Evolutionary conservation across 495 filamentous ascomycete genomes (phyloP), one percentile per base, ranked within the genome.

Genomic region (Penicillium longicatenatum): DNA sequence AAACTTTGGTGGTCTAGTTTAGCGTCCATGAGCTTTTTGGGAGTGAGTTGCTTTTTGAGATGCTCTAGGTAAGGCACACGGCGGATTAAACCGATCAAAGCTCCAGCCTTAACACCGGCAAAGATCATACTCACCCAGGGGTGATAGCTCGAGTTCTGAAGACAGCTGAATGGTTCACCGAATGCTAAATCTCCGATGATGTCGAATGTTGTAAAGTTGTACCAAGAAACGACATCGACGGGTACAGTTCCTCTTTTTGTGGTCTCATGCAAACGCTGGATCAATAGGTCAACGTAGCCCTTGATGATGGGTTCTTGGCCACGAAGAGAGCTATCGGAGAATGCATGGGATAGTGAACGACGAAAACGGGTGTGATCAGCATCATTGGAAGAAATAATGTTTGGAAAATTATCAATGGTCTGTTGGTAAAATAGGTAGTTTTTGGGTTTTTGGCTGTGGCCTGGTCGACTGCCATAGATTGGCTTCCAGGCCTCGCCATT

Each of bases 161-260:
- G 64, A 45, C 82, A 83, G 21, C 76, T 76, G 53, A 89, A 87
- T 17, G 77, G 72, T 55, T 87, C 78, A 1, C 82, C 84, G 68
- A 87, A 86, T 20, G 78, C 76, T 31, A 88, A 61, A 63, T 86
- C 82, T 6, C 83, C 84, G 56, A 85, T 82, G 29, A 86, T 66
- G 65, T 87, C 86, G 60, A 88, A 87, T 9, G 84, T 85, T 3
- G 78, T 79, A 61, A 70, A 86, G 52, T 84, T 85, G 51, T 79
- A 82, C 84, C 84, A 86, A 11, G 76, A 61, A 10, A 69, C 66
- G 49, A 86, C 66, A 55, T 85, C 72, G 2, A 84, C 60, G 7
- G 64, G 30, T 2, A 51, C 50, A 6, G 10, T n/a, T 2, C 51
- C 51, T 1, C 24, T 20, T 4, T 51, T 52, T n/a, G 47, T 41